These are phyloP conservation scores for Fraxinus platypoda DNA, from an alignment of 305 asterid genomes.

Conservation along the genomic window DNA sequence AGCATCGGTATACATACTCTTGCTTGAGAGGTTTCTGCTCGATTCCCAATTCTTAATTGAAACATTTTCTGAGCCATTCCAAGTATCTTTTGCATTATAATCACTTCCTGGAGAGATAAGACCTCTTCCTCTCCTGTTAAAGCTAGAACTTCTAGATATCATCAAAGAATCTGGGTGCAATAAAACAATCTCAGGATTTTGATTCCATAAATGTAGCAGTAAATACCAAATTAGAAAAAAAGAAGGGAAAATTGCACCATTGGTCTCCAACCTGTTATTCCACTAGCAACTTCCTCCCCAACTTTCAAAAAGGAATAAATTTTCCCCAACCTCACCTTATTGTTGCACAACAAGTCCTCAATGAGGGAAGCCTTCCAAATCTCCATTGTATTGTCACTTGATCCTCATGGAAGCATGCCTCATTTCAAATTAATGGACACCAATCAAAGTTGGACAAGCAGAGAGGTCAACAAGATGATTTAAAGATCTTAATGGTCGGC, in stretches of 20 bases:
- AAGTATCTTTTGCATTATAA: slow-evolving; percentile 57
- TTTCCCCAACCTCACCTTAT: background rate
- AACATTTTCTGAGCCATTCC: slow-evolving; percentile 47
- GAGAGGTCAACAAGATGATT: background rate
- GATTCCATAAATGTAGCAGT: background rate
- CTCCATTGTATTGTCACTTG: background rate
- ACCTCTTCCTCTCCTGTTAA: slow-evolving; percentile 70
- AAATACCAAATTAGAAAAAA: slow-evolving; percentile 8
- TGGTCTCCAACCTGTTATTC: background rate
- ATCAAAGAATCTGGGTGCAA: slow-evolving; percentile 54
- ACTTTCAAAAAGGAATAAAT: background rate
- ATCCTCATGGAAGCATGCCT: background rate
- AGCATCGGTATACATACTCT: slow-evolving; percentile 36
- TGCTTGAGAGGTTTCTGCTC: slow-evolving; percentile 46
- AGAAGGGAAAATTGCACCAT: background rate
- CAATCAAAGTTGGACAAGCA: background rate
- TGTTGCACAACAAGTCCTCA: background rate
- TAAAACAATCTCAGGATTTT: slow-evolving; percentile 14
- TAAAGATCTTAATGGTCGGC: background rate
- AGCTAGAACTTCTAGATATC: slow-evolving; percentile 61
- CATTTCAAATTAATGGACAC: background rate
- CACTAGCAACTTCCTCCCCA: background rate
- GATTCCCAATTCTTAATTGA: slow-evolving; percentile 49
- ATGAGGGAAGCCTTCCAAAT: background rate
- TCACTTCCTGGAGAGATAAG: slow-evolving; percentile 70